These are phyloP conservation scores for Coemansia sp. DNA, from an alignment of 192 early-diverging fungal genomes.

Conservation along the genomic window DNA sequence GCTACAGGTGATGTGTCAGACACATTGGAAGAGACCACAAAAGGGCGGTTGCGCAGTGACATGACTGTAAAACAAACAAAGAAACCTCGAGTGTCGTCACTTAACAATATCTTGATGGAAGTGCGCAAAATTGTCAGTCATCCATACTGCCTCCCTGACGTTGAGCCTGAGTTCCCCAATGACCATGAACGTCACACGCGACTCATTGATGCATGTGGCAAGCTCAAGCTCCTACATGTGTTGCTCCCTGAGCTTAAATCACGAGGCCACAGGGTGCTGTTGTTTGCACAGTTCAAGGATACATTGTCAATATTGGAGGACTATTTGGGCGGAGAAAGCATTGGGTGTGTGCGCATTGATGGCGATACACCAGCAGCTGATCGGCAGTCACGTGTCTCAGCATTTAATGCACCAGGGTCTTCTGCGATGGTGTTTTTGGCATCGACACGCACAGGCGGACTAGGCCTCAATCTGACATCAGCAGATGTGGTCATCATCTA, in stretches of 20 bases:
- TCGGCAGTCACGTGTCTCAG: slow-evolving; percentile 85
- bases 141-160: slow-evolving; percentile 77
- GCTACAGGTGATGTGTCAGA: neutral
- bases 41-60: slow-evolving; percentile 14
- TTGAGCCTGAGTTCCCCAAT: slow-evolving; percentile 57
- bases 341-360: slow-evolving; percentile 83
- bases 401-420: slow-evolving; percentile 89
- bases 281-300: slow-evolving; percentile 95
- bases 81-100: slow-evolving; percentile 45
- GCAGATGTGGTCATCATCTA: slow-evolving; percentile 97
- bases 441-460: slow-evolving; percentile 90
- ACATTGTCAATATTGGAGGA: slow-evolving; percentile 91
- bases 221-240: slow-evolving; percentile 92
- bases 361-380: slow-evolving; percentile 75
- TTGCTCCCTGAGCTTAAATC: slow-evolving; percentile 81
- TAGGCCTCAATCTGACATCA: slow-evolving; percentile 91
- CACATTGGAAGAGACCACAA: slow-evolving; percentile 37
- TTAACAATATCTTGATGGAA: slow-evolving; percentile 93
- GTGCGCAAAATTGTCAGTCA: slow-evolving; percentile 94
- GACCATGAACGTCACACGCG: slow-evolving; percentile 74
- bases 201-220: slow-evolving; percentile 85
- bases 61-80: neutral
- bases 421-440: slow-evolving; percentile 87
- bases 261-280: slow-evolving; percentile 88
- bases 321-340: slow-evolving; percentile 74